A percentile compares a stretch with the other conserved stretches of the same genome.
These are phyloP conservation scores for Biscogniauxia sp. DNA, from an alignment of 2,329 filamentous ascomycete species.

Conservation along the genomic window DNA sequence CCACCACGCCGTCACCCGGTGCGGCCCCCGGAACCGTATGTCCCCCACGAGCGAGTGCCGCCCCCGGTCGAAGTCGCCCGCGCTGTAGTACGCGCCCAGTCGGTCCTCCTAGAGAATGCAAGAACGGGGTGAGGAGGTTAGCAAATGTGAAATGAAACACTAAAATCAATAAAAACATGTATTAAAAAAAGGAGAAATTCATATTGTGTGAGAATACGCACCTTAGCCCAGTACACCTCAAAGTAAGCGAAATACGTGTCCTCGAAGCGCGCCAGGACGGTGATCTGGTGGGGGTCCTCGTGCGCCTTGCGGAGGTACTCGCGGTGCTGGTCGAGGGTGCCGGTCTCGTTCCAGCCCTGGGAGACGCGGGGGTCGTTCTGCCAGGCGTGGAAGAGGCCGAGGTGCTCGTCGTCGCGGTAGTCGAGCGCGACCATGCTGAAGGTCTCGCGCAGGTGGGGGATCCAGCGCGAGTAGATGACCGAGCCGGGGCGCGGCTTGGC, in stretches of 20 bases:
- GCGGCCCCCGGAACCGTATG: constrained; percentile 57
- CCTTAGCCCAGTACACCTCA: constrained; percentile 75
- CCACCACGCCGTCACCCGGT: constrained; percentile 62
- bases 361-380: constrained; percentile 82
- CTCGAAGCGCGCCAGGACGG: constrained; percentile 69
- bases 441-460: constrained; percentile 71
- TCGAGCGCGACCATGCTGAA: constrained; percentile 78
- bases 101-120: constrained; percentile 46
- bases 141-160: background rate
- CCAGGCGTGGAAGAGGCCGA: constrained; percentile 73
- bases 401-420: constrained; percentile 60
- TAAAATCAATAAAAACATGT: no score
- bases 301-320: constrained; percentile 68
- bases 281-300: constrained; percentile 68
- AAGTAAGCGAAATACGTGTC: constrained; percentile 73
- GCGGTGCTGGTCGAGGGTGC: constrained; percentile 70
- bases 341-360: constrained; percentile 77
- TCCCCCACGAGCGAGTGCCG: constrained; percentile 59
- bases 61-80: constrained; percentile 56
- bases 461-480: constrained; percentile 74
- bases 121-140: no score
- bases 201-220: constrained; percentile 22
- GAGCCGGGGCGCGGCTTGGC: constrained; percentile 69
- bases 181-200: no score
- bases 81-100: constrained; percentile 54